Percentiles rank a stretch among this genome's conserved stretches.
Evolutionary conservation across 306 rosid genomes (phyloP).

Genomic region (Dalbergia cochinchinensis): DNA sequence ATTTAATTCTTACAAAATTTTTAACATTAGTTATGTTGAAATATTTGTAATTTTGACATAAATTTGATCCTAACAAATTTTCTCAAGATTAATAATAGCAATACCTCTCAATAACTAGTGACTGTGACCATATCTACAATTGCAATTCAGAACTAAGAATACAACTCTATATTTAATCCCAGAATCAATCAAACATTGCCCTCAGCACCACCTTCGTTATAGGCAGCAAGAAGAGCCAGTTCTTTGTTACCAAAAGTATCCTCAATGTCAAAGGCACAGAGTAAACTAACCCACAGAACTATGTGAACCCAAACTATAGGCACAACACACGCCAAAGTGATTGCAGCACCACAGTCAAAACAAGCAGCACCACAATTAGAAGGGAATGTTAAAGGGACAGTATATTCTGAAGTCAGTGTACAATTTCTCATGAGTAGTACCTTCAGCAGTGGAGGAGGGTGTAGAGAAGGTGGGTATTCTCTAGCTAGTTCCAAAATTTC

Average conservation of each 20-base stretch:
- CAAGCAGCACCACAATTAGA: slow-evolving; percentile 49
- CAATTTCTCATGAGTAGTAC: slow-evolving; percentile 39
- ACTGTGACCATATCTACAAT: not conserved
- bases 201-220: slow-evolving; percentile 1
- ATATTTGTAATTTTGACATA: no score
- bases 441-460: slow-evolving; percentile 38
- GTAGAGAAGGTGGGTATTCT: slow-evolving; percentile 52
- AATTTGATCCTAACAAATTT: no score
- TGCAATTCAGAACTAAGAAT: not conserved
- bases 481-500: slow-evolving; percentile 54
- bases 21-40: no score
- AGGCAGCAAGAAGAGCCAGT: slow-evolving; percentile 40
- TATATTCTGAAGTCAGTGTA: slow-evolving; percentile 46
- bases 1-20: no score
- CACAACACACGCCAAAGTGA: slow-evolving; percentile 53
- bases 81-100: not conserved
- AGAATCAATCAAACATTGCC: slow-evolving; percentile 47
- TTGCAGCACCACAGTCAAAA: slow-evolving; percentile 60
- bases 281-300: slow-evolving; percentile 53
- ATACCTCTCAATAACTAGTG: no score
- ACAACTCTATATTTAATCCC: not conserved
- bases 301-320: slow-evolving; percentile 71
- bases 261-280: slow-evolving; percentile 47
- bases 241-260: slow-evolving; percentile 51
- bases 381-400: slow-evolving; percentile 61